phyloP scores from a whole-genome alignment of 1,284 basidiomycete species.

The Ustilago nuda region DNA sequence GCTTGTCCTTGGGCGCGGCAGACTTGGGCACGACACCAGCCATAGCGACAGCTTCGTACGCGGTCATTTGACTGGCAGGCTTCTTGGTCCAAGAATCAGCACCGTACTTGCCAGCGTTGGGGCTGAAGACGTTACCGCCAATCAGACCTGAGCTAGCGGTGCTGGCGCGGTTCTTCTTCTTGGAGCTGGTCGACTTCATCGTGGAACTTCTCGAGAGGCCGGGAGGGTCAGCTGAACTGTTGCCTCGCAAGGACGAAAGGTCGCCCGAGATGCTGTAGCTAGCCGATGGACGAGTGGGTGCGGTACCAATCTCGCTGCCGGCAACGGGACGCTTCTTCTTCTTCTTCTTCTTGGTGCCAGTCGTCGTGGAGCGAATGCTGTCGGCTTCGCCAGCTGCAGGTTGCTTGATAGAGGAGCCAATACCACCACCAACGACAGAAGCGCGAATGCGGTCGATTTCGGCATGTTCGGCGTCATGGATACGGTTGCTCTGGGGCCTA shows the following conservation, averaged over 20 bases:
- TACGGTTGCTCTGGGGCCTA: constrained; percentile 54
- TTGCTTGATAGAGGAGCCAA: constrained; percentile 28
- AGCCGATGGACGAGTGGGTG: constrained; percentile 52
- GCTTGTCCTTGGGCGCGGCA: constrained; percentile 30
- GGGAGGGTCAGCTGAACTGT: constrained; percentile 14
- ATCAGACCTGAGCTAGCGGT: constrained; percentile 37
- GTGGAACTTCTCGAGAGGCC: constrained; percentile 50
- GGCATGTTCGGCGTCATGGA: constrained; percentile 37
- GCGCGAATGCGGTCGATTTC: constrained; percentile 56
- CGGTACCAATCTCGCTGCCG: constrained; percentile 64
- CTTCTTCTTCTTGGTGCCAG: constrained; percentile 57
- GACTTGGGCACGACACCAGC: constrained; percentile 53
- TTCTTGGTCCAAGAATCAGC: constrained; percentile 57
- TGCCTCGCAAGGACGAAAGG: constrained; percentile 40
- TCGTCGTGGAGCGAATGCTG: constrained; percentile 39
- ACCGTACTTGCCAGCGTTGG: constrained; percentile 51
- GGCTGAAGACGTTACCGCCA: constrained; percentile 46
- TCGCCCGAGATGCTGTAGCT: constrained; percentile 51
- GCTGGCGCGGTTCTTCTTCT: constrained; percentile 60
- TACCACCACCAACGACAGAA: constrained; percentile 60
- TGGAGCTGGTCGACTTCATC: constrained; percentile 45
- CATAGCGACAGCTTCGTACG: constrained; percentile 58
- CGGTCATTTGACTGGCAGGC: constrained; percentile 48
- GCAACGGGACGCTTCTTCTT: constrained; percentile 50
- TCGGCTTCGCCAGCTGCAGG: constrained; percentile 22